Evolutionary conservation across 164 flowering plant genomes (phyloP), one percentile per base, ranked within the genome.

Genomic region (Macadamia tetraphylla): DNA sequence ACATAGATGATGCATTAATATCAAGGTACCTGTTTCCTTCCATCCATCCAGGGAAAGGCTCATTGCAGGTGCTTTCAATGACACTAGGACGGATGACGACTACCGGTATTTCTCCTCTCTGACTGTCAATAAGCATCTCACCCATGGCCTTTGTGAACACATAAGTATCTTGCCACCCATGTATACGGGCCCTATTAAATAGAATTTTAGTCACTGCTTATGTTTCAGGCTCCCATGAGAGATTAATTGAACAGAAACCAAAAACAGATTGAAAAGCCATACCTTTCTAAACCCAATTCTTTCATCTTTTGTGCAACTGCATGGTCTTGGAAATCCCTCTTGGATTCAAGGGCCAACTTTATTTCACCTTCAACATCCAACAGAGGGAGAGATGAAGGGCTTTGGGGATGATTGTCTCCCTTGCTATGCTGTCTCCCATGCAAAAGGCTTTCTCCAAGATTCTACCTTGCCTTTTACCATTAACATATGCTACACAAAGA

Each of bases 391-490:
- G 75, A 64, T 46, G 78, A 15, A 9, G 74, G 48, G 63, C 71
- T 61, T 72, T 83, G n/a, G 79, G 70, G 10, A 62, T 29, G 29
- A 69, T 6, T 64, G 15, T 74, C 67, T 91, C 97, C 64, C 76
- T 72, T 58, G 84, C 87, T 74, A 88, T 88, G 78, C 85, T 80
- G 14, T 88, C 92, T 53, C 98, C 97, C 3, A 75, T 71, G 64
- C 71, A 15, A 69, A 94, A 94, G n/a, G 96, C 85, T 81, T 82
- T 86, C 71, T 94, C 99, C 86, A 85, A 76, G 13, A 94, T 63
- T 73, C 76, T 83, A 65, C 99, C 99, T 84, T 84, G 88, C 70
- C 99, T 86, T 77, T 87, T 84, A 52, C 99, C 99, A 75, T 94
- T 92, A 17, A 89, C 97, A 73, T 90, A 94, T 64, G 97, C 99